Base-by-base conservation (phyloP, 2,329 filamentous ascomycete species). In the Cladosporium sphaerospermum region DNA sequence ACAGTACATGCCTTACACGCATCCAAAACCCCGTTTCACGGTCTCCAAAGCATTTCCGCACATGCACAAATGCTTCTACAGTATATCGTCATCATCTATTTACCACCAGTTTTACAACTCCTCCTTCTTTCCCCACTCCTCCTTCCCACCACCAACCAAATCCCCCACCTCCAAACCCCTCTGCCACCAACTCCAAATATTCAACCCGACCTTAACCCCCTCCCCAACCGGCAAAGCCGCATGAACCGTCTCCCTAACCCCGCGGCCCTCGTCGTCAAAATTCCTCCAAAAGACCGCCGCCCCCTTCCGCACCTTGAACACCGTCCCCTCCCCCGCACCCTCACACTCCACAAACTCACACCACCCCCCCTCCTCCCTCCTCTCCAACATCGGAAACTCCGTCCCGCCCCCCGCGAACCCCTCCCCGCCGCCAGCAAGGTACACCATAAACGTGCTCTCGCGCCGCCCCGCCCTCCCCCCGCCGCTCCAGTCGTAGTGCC, bases 261-360 rank as follows among this genome's bases (percentile, higher is more conserved):
- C 80, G 18, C 68, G 71, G 2, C 81, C 80, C 65, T 82, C 78
- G 0, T 69, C 56, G 37, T 75, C 69, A 53, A 83, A 70, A 64
- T 84, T 84, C 68, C 79, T 76, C 81, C 81, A 84, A 54, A 78
- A 84, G 1, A 84, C 75, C 1, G 81, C 81, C 68, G 80, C 81
- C 0, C 80, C 78, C 53, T 73, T 73, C 39, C 77, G 73, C 0
- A 80, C 76, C 62, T 78, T 79, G 61, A 84, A 84, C 1, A 77
- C 81, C 1, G 83, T 71, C 0, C 80, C 81, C 31, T 59, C 61
- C 32, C 56, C 58, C 51, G 68, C 68, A 1, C 61, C 67, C 51
- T 71, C 69, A 60, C 79, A 83, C 52, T 82, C 78, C 19, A 84
- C 60, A 58, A 81, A 82, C 49, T 72, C 66, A 65, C 80, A 83